Evolutionary conservation across 176 grass and related monocot species (phyloP), one percentile per base, ranked within the genome.

Genomic region (Oryza officinalis): DNA sequence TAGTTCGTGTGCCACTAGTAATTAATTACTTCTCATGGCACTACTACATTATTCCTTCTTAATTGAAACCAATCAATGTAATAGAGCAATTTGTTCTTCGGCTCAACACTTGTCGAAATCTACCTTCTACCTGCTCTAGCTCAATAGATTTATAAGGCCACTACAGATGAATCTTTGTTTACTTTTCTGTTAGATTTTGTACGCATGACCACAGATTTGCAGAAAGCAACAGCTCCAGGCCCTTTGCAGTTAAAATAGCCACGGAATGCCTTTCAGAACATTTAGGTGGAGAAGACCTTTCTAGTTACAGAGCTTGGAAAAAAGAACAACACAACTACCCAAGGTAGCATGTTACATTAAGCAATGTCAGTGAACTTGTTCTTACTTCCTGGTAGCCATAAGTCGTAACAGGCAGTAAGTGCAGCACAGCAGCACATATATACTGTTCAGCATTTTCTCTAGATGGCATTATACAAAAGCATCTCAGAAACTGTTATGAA

Each of bases 381-480:
- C 15, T 32, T 30, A 28, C 17, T 67, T 13, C 13, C 22, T 78
- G 59, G 25, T 47, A n/a, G 26, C n/a, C n/a, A 72, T 10, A 61
- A n/a, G 25, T n/a, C 12, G 45, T 45, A 10, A 65, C 40, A 47
- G 12, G 63, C 17, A 23, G 2, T 27, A 13, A 63, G 4, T 66
- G 75, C 22, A 60, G 20, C n/a, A 9, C 54, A n/a, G 75, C 22
- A 60, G 20, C n/a, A 9, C 54, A n/a, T 28, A 12, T 25, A 67
- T 31, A 5, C 10, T 66, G 41, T 49, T 65, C 27, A 73, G 9
- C 27, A 73, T 33, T 65, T 49, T 67, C 8, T 25, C 2, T 20
- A 20, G 13, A n/a, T 59, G 54, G 20, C 20, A 59, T 57, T 44
- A 83, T 25, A 66, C 40, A 66, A 20, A 84, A 69, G 77, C 63